These are phyloP conservation scores for Barnettozyma salicaria DNA, from an alignment of 805 yeast species.

Conservation along the genomic window DNA sequence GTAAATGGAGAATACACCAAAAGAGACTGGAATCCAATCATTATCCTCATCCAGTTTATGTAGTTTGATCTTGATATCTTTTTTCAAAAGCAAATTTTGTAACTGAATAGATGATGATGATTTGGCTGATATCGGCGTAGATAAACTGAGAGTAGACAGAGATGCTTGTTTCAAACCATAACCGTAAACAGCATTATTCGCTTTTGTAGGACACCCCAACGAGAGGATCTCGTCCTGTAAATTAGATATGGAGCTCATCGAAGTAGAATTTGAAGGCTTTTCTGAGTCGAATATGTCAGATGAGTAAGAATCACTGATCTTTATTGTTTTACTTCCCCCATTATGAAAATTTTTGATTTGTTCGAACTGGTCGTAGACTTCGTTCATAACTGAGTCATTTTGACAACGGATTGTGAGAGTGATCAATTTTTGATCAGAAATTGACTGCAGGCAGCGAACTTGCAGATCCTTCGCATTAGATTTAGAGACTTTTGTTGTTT, in stretches of 20 bases:
- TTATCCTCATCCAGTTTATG: slow-evolving; percentile 21
- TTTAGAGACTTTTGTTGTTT: slow-evolving; percentile 9
- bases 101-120: slow-evolving; percentile 6
- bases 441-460: slow-evolving; percentile 11
- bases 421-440: slow-evolving; percentile 13
- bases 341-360: slow-evolving; percentile 4
- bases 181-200: slow-evolving; percentile 3
- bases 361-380: slow-evolving; percentile 15
- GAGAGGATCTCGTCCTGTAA: slow-evolving; percentile 6
- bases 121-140: slow-evolving; percentile 6
- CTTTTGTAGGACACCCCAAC: slow-evolving; percentile 6
- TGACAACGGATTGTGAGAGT: slow-evolving; percentile 21
- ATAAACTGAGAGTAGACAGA: slow-evolving; percentile 15
- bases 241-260: slow-evolving; percentile 20
- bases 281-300: slow-evolving; percentile 15
- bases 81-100: slow-evolving; percentile 17
- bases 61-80: slow-evolving; percentile 19
- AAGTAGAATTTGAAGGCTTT: slow-evolving; percentile 22
- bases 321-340: slow-evolving; percentile 1
- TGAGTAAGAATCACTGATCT: slow-evolving; percentile 6
- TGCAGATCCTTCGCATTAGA: slow-evolving; percentile 15
- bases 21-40: slow-evolving; percentile 25
- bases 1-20: slow-evolving; percentile 19
- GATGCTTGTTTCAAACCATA: slow-evolving; percentile 2
- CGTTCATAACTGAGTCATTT: slow-evolving; percentile 12